Conservation (phyloP, 164 flowering plant species). For the Piper betle region DNA sequence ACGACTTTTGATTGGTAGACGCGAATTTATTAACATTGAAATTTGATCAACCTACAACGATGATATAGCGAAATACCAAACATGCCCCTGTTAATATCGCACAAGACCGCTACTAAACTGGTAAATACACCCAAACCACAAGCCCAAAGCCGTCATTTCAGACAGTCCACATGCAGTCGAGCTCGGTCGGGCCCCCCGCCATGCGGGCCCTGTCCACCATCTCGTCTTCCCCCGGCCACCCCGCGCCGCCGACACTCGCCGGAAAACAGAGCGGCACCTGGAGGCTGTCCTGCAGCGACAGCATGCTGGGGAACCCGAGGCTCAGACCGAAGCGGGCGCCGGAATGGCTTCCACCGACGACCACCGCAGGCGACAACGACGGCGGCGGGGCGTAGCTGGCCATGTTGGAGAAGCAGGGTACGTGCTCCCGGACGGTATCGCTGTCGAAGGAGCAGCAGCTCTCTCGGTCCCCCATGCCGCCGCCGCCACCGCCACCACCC, state of each 20-base stretch:
- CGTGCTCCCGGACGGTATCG: too few species aligned
- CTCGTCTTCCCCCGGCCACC: slow-evolving; percentile 21
- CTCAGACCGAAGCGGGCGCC: slow-evolving; percentile 1
- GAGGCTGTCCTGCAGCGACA: slow-evolving; percentile 68
- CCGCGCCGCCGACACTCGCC: slow-evolving; percentile 7
- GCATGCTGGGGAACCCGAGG: slow-evolving; percentile 44
- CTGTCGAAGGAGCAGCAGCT: too few species aligned
- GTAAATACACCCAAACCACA: too few species aligned
- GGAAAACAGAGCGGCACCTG: slow-evolving; percentile 49
- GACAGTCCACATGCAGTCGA: slow-evolving; percentile 75
- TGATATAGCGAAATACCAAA: not conserved
- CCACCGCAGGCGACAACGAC: not conserved
- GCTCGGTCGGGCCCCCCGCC: slow-evolving; percentile 33
- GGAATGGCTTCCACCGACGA: not conserved
- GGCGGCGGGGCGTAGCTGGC: too few species aligned
- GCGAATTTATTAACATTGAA: too few species aligned
- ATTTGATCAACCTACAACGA: not conserved
- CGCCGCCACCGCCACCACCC: not conserved
- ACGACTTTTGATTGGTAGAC: not conserved
- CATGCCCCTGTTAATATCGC: too few species aligned
- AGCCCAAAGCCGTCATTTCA: slow-evolving; percentile 5
- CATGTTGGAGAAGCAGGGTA: too few species aligned
- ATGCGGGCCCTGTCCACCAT: slow-evolving; percentile 10
- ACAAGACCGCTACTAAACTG: too few species aligned
- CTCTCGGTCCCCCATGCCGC: too few species aligned